Percentiles rank a stretch among this genome's conserved stretches.
Conservation (phyloP, 345 rosid species). For the Orychophragmus violaceus region DNA sequence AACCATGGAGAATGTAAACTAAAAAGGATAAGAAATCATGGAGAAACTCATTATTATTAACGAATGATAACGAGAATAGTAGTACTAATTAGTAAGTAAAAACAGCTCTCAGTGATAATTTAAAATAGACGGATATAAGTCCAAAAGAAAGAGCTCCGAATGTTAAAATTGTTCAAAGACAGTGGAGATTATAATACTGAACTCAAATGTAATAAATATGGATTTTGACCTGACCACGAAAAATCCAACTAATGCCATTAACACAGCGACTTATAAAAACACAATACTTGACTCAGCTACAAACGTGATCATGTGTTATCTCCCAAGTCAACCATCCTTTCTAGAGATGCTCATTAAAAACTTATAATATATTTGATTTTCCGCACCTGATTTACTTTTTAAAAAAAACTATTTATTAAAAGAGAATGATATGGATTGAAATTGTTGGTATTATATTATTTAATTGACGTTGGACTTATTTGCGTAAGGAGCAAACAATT, state of each 20-base stretch:
- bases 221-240: not conserved
- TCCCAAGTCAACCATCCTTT: slow-evolving; percentile 8
- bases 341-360: not conserved
- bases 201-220: not conserved
- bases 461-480: slow-evolving; percentile 6
- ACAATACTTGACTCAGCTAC: not conserved
- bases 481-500: slow-evolving; percentile 15
- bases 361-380: not conserved
- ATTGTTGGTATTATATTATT: not conserved
- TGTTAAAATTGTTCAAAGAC: not conserved
- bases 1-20: not conserved
- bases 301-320: not conserved
- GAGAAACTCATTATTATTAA: not conserved
- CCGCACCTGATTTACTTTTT: not conserved
- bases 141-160: not conserved
- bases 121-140: not conserved
- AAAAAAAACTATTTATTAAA: not conserved
- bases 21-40: not conserved
- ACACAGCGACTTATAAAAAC: not conserved
- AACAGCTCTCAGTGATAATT: not conserved
- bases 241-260: not conserved
- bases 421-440: not conserved
- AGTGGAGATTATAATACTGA: not conserved
- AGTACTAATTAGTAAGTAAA: not conserved
- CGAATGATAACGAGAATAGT: too few relatives aligned